Evolutionary conservation across 495 filamentous ascomycete genomes (phyloP).

Genomic region (Aspergillus nanangensis): DNA sequence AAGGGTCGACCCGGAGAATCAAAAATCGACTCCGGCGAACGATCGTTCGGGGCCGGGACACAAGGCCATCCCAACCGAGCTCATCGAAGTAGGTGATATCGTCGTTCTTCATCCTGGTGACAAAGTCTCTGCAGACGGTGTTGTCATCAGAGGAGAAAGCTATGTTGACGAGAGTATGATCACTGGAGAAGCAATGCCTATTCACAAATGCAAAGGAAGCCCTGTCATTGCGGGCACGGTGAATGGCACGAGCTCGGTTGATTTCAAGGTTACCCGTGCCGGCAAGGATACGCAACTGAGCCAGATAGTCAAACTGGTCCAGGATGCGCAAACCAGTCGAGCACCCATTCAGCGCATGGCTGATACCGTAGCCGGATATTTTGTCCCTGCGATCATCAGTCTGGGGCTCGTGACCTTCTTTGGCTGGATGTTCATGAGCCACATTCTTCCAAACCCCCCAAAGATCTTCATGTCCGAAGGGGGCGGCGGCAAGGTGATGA

Average conservation of each 20-base stretch:
- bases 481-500: slow-evolving; percentile 87
- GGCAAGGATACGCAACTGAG: slow-evolving; percentile 94
- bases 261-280: slow-evolving; percentile 89
- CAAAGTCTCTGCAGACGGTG: slow-evolving; percentile 93
- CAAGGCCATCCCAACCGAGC: slow-evolving; percentile 82
- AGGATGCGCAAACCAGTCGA: slow-evolving; percentile 90
- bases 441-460: slow-evolving; percentile 77
- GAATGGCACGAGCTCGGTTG: slow-evolving; percentile 84
- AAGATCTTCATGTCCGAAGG: slow-evolving; percentile 76
- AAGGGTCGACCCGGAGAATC: slow-evolving; percentile 12
- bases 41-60: slow-evolving; percentile 62
- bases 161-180: slow-evolving; percentile 99
- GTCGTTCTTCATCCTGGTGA: slow-evolving; percentile 91
- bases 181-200: slow-evolving; percentile 91
- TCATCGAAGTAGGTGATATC: slow-evolving; percentile 91
- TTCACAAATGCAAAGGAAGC: slow-evolving; percentile 78
- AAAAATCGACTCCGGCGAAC: slow-evolving; percentile 24
- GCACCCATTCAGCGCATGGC: slow-evolving; percentile 95
- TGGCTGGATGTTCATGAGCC: slow-evolving; percentile 92
- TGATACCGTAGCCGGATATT: slow-evolving; percentile 87
- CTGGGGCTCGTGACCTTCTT: slow-evolving; percentile 84
- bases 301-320: slow-evolving; percentile 95
- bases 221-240: slow-evolving; percentile 92
- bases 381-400: slow-evolving; percentile 83
- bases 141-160: slow-evolving; percentile 80